A percentile compares a stretch with the other conserved stretches of the same genome.
Evolutionary conservation across 1,284 basidiomycete genomes (phyloP).

Genomic region (Lignosus rhinocerotis): DNA sequence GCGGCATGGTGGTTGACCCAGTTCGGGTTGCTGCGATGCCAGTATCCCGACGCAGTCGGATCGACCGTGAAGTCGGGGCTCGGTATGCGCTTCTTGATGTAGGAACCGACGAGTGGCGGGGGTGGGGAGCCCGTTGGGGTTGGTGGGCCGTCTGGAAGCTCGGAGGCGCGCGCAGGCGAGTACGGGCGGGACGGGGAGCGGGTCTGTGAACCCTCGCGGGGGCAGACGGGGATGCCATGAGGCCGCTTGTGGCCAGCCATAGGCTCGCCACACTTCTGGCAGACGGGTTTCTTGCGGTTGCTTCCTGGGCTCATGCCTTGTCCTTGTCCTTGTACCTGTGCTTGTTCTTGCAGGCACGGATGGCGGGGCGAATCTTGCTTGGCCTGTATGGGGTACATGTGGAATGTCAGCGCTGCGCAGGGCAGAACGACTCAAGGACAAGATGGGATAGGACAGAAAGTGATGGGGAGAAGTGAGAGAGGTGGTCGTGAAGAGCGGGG

Average conservation of each 20-base stretch:
- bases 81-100: slow-evolving; percentile 11
- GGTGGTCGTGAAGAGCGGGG: not conserved
- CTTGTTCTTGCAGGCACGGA: not conserved
- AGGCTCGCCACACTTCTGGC: slow-evolving; percentile 30
- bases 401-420: not conserved
- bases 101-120: slow-evolving; percentile 2
- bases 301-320: slow-evolving; percentile 12
- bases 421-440: not conserved
- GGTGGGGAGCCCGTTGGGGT: not conserved
- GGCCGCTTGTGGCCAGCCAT: slow-evolving; percentile 37
- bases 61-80: slow-evolving; percentile 8
- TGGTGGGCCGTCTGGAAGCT: not conserved
- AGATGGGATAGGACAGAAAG: not conserved
- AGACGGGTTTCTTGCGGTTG: slow-evolving; percentile 31
- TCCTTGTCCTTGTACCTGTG: slow-evolving; percentile 1
- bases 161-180: not conserved
- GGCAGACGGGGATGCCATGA: slow-evolving; percentile 30
- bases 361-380: slow-evolving; percentile 1
- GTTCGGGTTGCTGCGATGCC: slow-evolving; percentile 29
- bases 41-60: slow-evolving; percentile 12
- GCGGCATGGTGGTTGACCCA: slow-evolving; percentile 23
- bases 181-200: not conserved
- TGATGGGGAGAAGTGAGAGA: not conserved
- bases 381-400: slow-evolving; percentile 6
- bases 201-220: slow-evolving; percentile 12